Percentiles rank a stretch among this genome's conserved stretches.
phyloP scores from a whole-genome alignment of 2,329 filamentous ascomycete genomes.

The Ustilaginoidea virens region DNA sequence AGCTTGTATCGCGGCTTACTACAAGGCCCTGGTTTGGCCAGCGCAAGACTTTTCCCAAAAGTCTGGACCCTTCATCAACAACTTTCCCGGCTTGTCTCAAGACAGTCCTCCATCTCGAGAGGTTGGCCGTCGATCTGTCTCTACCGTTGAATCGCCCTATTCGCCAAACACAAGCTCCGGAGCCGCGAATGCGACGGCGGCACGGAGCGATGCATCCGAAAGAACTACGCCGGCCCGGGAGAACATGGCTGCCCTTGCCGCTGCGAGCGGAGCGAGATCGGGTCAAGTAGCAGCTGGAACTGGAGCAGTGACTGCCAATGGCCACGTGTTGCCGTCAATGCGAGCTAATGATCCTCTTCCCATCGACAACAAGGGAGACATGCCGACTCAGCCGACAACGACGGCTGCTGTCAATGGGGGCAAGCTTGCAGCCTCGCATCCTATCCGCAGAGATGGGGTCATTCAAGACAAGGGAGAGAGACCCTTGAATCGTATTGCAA shows the following conservation, averaged over 20 bases:
- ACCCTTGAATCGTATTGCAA: conserved; percentile 28
- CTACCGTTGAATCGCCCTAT: conserved; percentile 1
- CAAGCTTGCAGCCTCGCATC: conserved; percentile 33
- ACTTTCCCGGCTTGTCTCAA: conserved; percentile 2
- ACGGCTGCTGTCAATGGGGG: conserved; percentile 14
- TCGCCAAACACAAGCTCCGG: not conserved
- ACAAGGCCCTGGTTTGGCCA: conserved; percentile 7
- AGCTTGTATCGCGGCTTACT: conserved; percentile 13
- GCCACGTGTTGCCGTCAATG: conserved; percentile 26
- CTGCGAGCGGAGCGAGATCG: conserved; percentile 21
- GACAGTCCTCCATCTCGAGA: not conserved
- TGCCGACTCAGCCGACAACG: conserved; percentile 10
- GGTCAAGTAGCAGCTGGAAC: conserved; percentile 20
- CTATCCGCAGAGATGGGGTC: conserved; percentile 22
- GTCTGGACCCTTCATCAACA: conserved; percentile 1
- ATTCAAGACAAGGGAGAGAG: conserved; percentile 19
- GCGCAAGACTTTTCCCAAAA: conserved; percentile 2
- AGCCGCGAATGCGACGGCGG: not conserved
- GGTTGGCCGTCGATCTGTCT: not conserved
- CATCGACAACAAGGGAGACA: conserved; percentile 6
- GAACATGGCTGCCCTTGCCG: conserved; percentile 16
- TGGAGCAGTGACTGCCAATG: conserved; percentile 23
- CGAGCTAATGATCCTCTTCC: conserved; percentile 15
- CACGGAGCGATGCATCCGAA: not conserved
- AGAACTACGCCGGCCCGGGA: conserved; percentile 1